phyloP scores from a whole-genome alignment of 306 rosid species.

The Cicer judaicum region DNA sequence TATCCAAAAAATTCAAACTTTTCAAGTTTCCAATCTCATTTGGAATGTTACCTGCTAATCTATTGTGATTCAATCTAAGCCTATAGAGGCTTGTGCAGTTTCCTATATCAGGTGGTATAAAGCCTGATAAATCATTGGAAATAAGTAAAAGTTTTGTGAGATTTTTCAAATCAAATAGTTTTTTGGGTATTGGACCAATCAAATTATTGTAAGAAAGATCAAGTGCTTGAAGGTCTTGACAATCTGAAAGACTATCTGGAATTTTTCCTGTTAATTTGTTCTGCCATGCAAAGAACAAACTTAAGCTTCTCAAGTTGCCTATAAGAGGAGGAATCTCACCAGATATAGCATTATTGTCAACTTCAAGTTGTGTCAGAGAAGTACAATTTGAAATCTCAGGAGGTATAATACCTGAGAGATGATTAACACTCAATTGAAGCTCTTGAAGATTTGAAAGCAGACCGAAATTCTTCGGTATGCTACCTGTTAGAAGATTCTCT shows the following conservation, averaged over 20 bases:
- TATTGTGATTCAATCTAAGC: constrained; percentile 70
- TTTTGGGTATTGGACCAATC: constrained; percentile 72
- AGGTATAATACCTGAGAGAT: constrained; percentile 75
- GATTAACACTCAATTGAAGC: constrained; percentile 85
- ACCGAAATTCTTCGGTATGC: constrained; percentile 77
- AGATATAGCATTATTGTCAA: constrained; percentile 77
- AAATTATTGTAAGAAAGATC: constrained; percentile 83
- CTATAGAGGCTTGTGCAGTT: constrained; percentile 76
- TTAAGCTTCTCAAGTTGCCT: constrained; percentile 75
- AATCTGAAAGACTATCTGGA: constrained; percentile 74
- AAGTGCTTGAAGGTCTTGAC: constrained; percentile 70
- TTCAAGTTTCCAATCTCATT: constrained; percentile 76
- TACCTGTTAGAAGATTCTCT: constrained; percentile 74
- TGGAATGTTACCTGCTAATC: constrained; percentile 79
- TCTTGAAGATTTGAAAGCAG: constrained; percentile 68
- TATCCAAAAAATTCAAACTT: constrained; percentile 68
- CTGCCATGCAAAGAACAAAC: constrained; percentile 80
- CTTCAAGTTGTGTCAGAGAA: constrained; percentile 67
- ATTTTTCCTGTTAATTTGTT: constrained; percentile 80
- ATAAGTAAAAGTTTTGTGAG: constrained; percentile 79
- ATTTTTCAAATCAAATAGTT: constrained; percentile 63
- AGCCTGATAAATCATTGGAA: constrained; percentile 81
- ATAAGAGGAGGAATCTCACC: constrained; percentile 80
- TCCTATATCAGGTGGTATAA: constrained; percentile 85
- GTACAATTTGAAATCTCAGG: constrained; percentile 73